These are phyloP conservation scores for Sarcocystis neurona DNA, from an alignment of 169 alveolate genomes.

Conservation along the genomic window DNA sequence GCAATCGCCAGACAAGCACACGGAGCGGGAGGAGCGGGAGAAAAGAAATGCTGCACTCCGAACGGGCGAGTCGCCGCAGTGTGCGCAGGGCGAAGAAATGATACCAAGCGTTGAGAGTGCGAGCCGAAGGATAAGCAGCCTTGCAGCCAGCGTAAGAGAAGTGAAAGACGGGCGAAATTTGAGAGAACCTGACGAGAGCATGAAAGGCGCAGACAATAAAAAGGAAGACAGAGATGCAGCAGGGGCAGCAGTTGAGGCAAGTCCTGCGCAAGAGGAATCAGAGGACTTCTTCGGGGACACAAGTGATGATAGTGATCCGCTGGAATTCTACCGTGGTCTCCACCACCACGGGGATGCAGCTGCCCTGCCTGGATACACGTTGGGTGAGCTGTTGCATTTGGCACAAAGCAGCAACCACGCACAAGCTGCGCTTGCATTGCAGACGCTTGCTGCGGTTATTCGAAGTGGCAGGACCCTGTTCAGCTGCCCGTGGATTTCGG, in stretches of 20 bases:
- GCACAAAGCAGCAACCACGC: conserved; percentile 59
- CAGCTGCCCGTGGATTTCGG: background rate
- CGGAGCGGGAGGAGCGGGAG: too few relatives aligned
- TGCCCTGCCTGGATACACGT: conserved; percentile 66
- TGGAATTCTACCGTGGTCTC: conserved; percentile 60
- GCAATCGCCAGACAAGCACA: too few relatives aligned
- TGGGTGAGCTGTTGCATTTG: conserved; percentile 66
- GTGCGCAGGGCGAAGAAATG: too few relatives aligned
- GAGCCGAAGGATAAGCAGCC: too few relatives aligned
- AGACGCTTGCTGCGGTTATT: conserved; percentile 53
- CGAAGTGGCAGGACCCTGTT: background rate
- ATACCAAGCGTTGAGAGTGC: too few relatives aligned
- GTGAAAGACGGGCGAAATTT: too few relatives aligned
- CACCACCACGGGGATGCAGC: conserved; percentile 68
- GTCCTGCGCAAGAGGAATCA: background rate
- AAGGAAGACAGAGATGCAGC: background rate
- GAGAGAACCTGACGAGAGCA: too few relatives aligned
- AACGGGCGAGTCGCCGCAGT: too few relatives aligned
- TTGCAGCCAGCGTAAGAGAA: too few relatives aligned
- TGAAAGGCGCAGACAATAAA: too few relatives aligned
- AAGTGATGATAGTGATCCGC: conserved; percentile 36
- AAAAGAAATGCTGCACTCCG: too few relatives aligned
- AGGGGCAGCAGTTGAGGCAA: background rate
- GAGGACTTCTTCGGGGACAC: background rate
- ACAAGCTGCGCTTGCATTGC: conserved; percentile 64